These are phyloP conservation scores for Cyphellophora attinorum DNA, from an alignment of 2,329 filamentous ascomycete genomes.

Conservation along the genomic window DNA sequence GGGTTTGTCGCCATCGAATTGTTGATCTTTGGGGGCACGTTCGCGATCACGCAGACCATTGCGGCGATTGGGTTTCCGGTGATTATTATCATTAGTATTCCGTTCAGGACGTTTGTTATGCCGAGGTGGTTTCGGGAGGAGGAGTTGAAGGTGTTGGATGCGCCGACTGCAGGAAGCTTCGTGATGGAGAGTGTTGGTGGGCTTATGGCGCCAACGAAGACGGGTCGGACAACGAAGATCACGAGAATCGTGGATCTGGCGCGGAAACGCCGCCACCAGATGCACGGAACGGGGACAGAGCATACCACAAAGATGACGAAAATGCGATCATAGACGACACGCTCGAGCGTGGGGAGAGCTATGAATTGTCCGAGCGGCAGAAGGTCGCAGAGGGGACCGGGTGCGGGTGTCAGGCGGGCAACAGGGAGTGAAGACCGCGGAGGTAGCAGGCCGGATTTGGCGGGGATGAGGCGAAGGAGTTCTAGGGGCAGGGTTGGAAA, in stretches of 20 bases:
- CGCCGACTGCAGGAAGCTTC: conserved; percentile 64
- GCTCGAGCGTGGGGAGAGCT: conserved; percentile 31
- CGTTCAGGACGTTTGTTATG: conserved; percentile 54
- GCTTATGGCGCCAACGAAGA: conserved; percentile 39
- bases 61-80: conserved; percentile 74
- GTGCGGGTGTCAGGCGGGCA: no score
- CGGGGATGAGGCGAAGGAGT: no score
- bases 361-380: conserved; percentile 22
- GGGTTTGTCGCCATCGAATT: conserved; percentile 60
- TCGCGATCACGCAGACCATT: conserved; percentile 74
- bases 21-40: conserved; percentile 64
- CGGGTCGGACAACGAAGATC: conserved; percentile 5
- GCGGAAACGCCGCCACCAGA: conserved; percentile 6
- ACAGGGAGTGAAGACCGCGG: no score
- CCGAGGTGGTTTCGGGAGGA: conserved; percentile 50
- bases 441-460: no score
- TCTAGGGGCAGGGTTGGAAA: no score
- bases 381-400: no score
- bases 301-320: conserved; percentile 10
- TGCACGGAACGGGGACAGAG: conserved; percentile 9
- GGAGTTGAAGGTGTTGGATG: conserved; percentile 57
- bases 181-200: conserved; percentile 69
- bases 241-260: background rate
- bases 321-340: conserved; percentile 24
- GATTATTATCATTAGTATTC: conserved; percentile 61